Percentiles rank a stretch among this genome's conserved stretches.
Evolutionary conservation across 2,329 filamentous ascomycete genomes (phyloP).

Genomic region (Penicillium sp.): DNA sequence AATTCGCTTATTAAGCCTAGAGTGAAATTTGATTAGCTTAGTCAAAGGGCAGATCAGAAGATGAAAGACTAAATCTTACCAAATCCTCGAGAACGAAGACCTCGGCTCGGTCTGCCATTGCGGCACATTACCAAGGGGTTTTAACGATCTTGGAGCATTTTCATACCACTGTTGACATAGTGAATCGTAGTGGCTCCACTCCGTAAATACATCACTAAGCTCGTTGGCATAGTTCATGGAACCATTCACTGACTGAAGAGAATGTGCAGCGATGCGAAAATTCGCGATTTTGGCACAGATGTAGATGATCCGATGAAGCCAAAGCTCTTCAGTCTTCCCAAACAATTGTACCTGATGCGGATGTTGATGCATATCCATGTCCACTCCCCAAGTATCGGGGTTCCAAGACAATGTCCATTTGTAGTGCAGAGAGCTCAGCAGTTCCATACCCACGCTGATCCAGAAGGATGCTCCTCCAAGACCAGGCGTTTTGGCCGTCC

Average conservation of each 20-base stretch:
- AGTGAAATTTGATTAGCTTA: background rate
- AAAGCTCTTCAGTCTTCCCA: slow-evolving; percentile 76
- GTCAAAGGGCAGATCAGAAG: background rate
- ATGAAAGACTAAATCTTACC: slow-evolving; percentile 59
- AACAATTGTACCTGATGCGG: slow-evolving; percentile 63
- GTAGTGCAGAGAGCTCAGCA: slow-evolving; percentile 85
- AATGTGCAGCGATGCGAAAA: slow-evolving; percentile 74
- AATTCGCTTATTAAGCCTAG: slow-evolving; percentile 79
- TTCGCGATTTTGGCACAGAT: slow-evolving; percentile 86
- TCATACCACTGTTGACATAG: slow-evolving; percentile 84
- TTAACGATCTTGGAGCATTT: slow-evolving; percentile 82
- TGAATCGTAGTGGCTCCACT: slow-evolving; percentile 82
- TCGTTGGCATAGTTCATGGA: slow-evolving; percentile 61
- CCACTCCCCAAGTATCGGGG: slow-evolving; percentile 86
- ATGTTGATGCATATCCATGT: slow-evolving; percentile 72
- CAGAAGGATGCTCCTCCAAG: slow-evolving; percentile 91
- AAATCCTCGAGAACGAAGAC: slow-evolving; percentile 85
- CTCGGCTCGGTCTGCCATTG: slow-evolving; percentile 70
- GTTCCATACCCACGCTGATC: slow-evolving; percentile 88
- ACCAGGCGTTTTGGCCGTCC: slow-evolving; percentile 79
- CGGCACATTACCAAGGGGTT: slow-evolving; percentile 78
- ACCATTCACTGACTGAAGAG: slow-evolving; percentile 66
- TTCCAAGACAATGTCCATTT: slow-evolving; percentile 89
- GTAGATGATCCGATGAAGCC: slow-evolving; percentile 89
- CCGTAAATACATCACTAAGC: slow-evolving; percentile 68